Percentiles rank a stretch among this genome's conserved stretches.
Evolutionary conservation across 495 filamentous ascomycete genomes (phyloP).

Genomic region (Delitschia confertaspora): DNA sequence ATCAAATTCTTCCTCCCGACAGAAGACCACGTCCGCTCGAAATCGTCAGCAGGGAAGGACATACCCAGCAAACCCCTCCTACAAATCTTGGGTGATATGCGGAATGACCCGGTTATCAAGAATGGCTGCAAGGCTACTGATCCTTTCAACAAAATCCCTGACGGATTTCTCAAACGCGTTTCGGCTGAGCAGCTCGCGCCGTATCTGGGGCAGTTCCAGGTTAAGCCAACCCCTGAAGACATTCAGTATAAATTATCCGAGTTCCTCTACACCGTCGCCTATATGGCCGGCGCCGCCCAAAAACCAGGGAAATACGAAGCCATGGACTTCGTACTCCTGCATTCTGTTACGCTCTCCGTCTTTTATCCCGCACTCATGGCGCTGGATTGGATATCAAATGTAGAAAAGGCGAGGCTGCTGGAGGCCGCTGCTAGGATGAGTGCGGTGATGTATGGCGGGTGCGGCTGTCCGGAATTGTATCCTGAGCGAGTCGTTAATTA

Average conservation of each 20-base stretch:
- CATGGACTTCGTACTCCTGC: slow-evolving; percentile 5
- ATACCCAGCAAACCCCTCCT: neutral
- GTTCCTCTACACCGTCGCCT: neutral
- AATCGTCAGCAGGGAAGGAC: neutral
- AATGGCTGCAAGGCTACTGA: neutral
- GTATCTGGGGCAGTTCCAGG: neutral
- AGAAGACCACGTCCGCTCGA: slow-evolving; percentile 1
- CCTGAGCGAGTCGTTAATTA: neutral
- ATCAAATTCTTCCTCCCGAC: neutral
- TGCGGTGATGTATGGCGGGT: slow-evolving; percentile 1
- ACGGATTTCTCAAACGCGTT: neutral
- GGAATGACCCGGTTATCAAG: neutral
- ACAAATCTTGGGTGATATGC: neutral
- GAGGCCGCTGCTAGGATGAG: slow-evolving; percentile 3
- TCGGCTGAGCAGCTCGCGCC: neutral
- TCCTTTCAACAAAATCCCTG: slow-evolving; percentile 2
- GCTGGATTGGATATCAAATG: slow-evolving; percentile 3
- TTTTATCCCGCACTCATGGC: slow-evolving; percentile 2
- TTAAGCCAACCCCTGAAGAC: neutral
- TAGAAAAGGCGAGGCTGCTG: neutral
- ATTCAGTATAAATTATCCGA: neutral
- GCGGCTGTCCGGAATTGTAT: slow-evolving; percentile 4
- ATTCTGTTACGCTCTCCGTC: neutral
- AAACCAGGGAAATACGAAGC: neutral
- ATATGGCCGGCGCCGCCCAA: neutral